Base-by-base conservation (phyloP, 164 flowering plant genomes). In the Houttuynia cordata region DNA sequence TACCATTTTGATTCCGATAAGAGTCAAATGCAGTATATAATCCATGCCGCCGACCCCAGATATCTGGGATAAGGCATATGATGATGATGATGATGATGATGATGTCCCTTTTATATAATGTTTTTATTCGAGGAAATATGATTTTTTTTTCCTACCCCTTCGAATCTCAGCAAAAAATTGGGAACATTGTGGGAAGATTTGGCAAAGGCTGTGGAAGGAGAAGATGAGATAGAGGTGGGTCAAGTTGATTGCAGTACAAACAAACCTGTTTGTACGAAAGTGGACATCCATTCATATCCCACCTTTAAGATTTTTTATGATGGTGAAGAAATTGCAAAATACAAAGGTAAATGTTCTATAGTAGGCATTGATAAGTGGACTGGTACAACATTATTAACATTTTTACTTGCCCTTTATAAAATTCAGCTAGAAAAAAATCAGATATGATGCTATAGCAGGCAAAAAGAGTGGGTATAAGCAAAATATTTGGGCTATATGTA, bases 141-240 rank as follows among this genome's bases (percentile, higher is more conserved):
- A 22, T 41, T 1, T 12, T 13, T 42, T 21, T 45, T 47, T 13
- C 37, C 37, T 2, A 30, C 37, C 58, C 17, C 47, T 15, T 45
- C 66, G 57, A 24, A 25, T 74, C 73, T 68, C 84, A 94, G 97
- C 71, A 94, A 88, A 71, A 94, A 83, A 7, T 75, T 94, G 78
- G 97, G 99, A 45, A 74, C 95, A 42, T 55, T 94, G 64, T 93
- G 99, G 97, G 99, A 93, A 58, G 97, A 93, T 63, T 50, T 93
- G 49, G 96, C 90, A 51, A 82, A 71, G 67, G 83, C 56, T 51
- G 81, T 93, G 84, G 97, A 93, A 76, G 85, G 86, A 18, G 96
- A 80, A 61, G 98, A 87, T 77, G 96, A 86, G 65, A 83, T 93
- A 66, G 98, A 93, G 78, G 71, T 91, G 50, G 99, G 99, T 64